Evolutionary conservation across 495 filamentous ascomycete genomes (phyloP).

Genomic region (Xylaria cubensis): DNA sequence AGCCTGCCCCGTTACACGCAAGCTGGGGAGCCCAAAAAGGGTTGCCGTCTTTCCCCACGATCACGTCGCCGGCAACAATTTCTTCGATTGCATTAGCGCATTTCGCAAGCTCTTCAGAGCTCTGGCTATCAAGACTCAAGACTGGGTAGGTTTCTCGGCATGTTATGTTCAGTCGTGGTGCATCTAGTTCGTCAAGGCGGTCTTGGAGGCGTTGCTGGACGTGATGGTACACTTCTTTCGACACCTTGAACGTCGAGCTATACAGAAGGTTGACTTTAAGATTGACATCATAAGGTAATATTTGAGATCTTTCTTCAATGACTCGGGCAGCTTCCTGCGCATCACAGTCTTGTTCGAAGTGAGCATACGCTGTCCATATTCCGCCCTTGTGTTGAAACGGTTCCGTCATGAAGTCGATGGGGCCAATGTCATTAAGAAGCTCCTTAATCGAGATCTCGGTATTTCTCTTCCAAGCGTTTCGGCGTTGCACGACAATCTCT

Average conservation of each 20-base stretch:
- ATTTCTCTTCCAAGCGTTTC: not conserved
- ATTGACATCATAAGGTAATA: not conserved
- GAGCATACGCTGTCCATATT: not conserved
- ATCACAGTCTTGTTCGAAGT: conserved; percentile 2
- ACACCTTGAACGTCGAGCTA: conserved; percentile 8
- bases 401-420: conserved; percentile 5
- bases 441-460: not conserved
- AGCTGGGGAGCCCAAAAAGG: conserved; percentile 15
- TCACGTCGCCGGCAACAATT: conserved; percentile 9
- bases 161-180: not conserved
- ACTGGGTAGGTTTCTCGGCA: not conserved
- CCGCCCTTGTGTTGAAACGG: not conserved
- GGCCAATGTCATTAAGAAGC: not conserved
- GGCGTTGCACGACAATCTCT: not conserved
- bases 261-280: conserved; percentile 5
- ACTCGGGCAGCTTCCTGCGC: not conserved
- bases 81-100: conserved; percentile 4
- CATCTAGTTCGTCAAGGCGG: not conserved
- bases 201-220: conserved; percentile 1
- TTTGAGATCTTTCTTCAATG: not conserved
- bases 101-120: conserved; percentile 9
- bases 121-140: not conserved
- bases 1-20: not conserved
- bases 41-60: not conserved
- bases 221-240: conserved; percentile 15